Conservation (phyloP, 2,329 filamentous ascomycete species). For the Colletotrichum chlorophyti region DNA sequence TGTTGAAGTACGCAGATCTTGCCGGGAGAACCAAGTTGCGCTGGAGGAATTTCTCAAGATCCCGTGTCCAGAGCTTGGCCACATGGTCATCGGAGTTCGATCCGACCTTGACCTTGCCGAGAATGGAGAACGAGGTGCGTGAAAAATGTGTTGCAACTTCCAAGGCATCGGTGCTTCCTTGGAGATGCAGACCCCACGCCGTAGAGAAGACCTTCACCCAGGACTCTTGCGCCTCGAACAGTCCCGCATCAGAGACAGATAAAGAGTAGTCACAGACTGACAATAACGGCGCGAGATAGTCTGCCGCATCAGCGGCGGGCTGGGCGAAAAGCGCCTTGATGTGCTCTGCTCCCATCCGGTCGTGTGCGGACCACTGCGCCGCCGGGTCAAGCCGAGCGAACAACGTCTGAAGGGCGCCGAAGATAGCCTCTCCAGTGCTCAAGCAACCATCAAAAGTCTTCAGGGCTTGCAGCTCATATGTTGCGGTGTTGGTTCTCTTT, state of each 20-base stretch:
- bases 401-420: constrained; percentile 53
- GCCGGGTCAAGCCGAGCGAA: constrained; percentile 51
- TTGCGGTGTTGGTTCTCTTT: constrained; percentile 48
- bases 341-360: constrained; percentile 63
- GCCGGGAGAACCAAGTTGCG: constrained; percentile 59
- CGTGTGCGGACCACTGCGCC: constrained; percentile 43
- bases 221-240: constrained; percentile 44
- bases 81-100: constrained; percentile 33
- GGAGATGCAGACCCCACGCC: constrained; percentile 63
- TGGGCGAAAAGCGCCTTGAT: constrained; percentile 63
- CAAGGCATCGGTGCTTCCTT: constrained; percentile 51
- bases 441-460: constrained; percentile 49
- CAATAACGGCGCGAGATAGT: constrained; percentile 53
- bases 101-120: constrained; percentile 46
- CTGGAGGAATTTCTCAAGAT: constrained; percentile 56
- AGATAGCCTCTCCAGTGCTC: constrained; percentile 53
- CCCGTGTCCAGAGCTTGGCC: constrained; percentile 49
- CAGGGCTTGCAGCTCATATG: constrained; percentile 49
- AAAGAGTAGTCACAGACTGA: constrained; percentile 50
- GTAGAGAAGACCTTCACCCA: constrained; percentile 56
- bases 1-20: constrained; percentile 52
- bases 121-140: constrained; percentile 43
- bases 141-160: constrained; percentile 58
- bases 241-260: constrained; percentile 37
- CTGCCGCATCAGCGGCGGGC: constrained; percentile 53